Conservation (phyloP, 352 stramenopile genomes). For the Phytophthora gonapodyides region DNA sequence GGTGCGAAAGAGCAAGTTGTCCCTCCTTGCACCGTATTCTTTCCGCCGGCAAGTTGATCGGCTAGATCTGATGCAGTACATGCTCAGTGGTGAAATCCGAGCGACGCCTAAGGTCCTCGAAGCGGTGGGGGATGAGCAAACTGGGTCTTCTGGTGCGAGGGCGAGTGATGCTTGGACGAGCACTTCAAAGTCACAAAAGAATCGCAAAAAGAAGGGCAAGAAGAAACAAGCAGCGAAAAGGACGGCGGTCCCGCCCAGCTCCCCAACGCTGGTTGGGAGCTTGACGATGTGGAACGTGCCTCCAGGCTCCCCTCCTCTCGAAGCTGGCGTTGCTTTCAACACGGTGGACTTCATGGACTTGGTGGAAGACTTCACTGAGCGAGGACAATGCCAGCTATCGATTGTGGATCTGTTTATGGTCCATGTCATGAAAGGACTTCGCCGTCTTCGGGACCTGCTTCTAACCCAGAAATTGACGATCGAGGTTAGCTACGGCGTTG, state of each 20-base stretch:
- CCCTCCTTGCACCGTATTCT: slow-evolving; percentile 1
- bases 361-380: slow-evolving; percentile 11
- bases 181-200: slow-evolving; percentile 12
- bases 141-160: neutral
- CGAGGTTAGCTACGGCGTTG: slow-evolving; percentile 26
- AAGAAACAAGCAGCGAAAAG: neutral
- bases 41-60: slow-evolving; percentile 30
- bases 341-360: slow-evolving; percentile 22
- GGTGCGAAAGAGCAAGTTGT: slow-evolving; percentile 10
- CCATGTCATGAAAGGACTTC: slow-evolving; percentile 23
- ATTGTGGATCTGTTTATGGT: slow-evolving; percentile 36
- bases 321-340: slow-evolving; percentile 25
- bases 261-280: neutral
- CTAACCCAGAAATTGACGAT: slow-evolving; percentile 19
- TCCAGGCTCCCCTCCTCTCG: slow-evolving; percentile 8
- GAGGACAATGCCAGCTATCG: slow-evolving; percentile 22
- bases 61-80: slow-evolving; percentile 29
- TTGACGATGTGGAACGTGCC: slow-evolving; percentile 21
- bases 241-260: neutral
- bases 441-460: slow-evolving; percentile 27
- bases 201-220: slow-evolving; percentile 7
- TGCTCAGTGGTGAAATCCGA: slow-evolving; percentile 31
- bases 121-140: slow-evolving; percentile 11
- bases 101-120: neutral
- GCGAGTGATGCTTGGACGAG: neutral